Evolutionary conservation across 495 filamentous ascomycete genomes (phyloP).

Genomic region (Trichoderma orchidacearum): DNA sequence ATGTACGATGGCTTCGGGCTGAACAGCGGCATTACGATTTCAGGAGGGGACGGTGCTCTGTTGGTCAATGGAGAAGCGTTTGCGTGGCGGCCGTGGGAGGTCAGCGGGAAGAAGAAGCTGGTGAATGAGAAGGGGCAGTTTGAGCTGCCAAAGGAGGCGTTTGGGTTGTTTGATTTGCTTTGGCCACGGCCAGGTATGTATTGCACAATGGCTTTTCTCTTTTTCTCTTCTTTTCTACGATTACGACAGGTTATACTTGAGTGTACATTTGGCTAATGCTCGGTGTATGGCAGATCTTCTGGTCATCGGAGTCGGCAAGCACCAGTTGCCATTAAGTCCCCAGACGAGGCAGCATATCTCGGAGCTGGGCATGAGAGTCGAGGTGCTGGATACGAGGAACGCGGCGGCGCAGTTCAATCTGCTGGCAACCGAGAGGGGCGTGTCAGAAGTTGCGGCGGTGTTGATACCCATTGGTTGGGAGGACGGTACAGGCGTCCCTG

Average conservation of each 20-base stretch:
- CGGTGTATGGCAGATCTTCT: constrained; percentile 51
- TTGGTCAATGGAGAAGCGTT: constrained; percentile 81
- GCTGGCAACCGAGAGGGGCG: constrained; percentile 70
- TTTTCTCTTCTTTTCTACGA: constrained; percentile 4
- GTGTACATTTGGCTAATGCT: constrained; percentile 7
- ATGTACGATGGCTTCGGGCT: constrained; percentile 66
- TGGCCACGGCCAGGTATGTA: constrained; percentile 87
- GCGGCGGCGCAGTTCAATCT: constrained; percentile 86
- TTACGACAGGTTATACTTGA: too few relatives aligned
- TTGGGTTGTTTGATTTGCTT: constrained; percentile 63
- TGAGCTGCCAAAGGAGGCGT: constrained; percentile 56
- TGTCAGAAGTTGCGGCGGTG: constrained; percentile 71
- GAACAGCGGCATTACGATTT: constrained; percentile 58
- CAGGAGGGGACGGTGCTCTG: constrained; percentile 51
- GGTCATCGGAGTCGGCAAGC: constrained; percentile 71
- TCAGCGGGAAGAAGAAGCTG: constrained; percentile 29
- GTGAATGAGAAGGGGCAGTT: constrained; percentile 68
- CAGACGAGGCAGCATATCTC: constrained; percentile 57
- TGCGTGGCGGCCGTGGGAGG: constrained; percentile 67
- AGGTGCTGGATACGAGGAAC: constrained; percentile 86
- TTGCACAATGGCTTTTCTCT: too few relatives aligned
- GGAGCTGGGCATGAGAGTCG: constrained; percentile 68
- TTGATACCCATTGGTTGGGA: constrained; percentile 78
- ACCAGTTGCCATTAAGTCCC: constrained; percentile 62
- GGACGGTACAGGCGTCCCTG: constrained; percentile 29